A percentile compares a stretch with the other conserved stretches of the same genome.
Evolutionary conservation across 768 basidiomycete species (phyloP).

Genomic region (Kwoniella sp.): DNA sequence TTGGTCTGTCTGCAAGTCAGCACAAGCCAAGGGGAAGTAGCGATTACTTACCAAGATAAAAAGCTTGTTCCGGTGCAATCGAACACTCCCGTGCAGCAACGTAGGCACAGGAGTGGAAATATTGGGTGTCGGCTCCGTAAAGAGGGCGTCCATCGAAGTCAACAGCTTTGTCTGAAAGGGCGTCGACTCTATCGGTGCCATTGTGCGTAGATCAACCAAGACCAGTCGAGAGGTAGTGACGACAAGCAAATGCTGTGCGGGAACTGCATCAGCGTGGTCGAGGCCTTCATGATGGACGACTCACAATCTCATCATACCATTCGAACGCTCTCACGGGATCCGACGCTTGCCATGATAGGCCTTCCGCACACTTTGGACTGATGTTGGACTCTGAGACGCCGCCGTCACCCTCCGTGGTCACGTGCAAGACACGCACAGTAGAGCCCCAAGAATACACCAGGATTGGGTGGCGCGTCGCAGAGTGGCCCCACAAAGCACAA

Average conservation of each 20-base stretch:
- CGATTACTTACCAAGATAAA: conserved; percentile 72
- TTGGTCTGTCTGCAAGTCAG: conserved; percentile 24
- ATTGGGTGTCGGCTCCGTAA: neutral
- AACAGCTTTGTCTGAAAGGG: conserved; percentile 36
- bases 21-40: neutral
- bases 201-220: conserved; percentile 69
- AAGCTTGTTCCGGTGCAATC: conserved; percentile 84
- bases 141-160: conserved; percentile 23
- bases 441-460: conserved; percentile 85
- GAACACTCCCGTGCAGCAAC: conserved; percentile 64
- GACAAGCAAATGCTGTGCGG: conserved; percentile 68
- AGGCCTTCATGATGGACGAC: conserved; percentile 54
- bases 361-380: conserved; percentile 60
- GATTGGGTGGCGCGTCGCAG: conserved; percentile 60
- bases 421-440: conserved; percentile 65
- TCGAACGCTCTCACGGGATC: conserved; percentile 72
- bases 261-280: conserved; percentile 5
- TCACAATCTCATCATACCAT: conserved; percentile 85
- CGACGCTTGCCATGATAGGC: conserved; percentile 65
- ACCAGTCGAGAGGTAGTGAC: conserved; percentile 65
- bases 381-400: conserved; percentile 58
- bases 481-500: conserved; percentile 43
- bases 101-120: neutral
- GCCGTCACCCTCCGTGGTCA: conserved; percentile 55
- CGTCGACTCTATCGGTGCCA: conserved; percentile 58